Evolutionary conservation across 78 protist genomes (phyloP), one percentile per base, ranked within the genome.

Genomic region (Salpingoeca rosetta): DNA sequence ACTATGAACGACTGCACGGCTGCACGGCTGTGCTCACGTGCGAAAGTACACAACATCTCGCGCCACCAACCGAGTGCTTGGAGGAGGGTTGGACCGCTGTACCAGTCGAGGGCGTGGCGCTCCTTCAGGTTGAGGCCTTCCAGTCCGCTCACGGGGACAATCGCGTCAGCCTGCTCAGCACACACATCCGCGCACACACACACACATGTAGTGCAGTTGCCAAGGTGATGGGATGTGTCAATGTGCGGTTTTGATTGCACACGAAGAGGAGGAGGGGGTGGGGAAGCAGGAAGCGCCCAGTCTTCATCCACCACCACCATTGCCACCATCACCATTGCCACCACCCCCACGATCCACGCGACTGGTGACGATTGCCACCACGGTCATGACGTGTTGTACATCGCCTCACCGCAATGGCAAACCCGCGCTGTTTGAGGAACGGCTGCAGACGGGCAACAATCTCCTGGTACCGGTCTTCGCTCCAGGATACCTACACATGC

Each of bases 61-160:
- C 72, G 22, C 72, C 11, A 11, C 11, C 72, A 56, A 11, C 11
- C 72, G 22, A 11, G 22, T 22, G 22, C 72, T 25, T 22, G 22
- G 72, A 56, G 72, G 72, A 11, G 72, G n/a, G n/a, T n/a, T n/a
- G 22, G n/a, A 56, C 22, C 22, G 22, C 22, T 56, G 72, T 56
- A 56, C 72, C 76, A 7, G 2, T 74, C 2, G n/a, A 28, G 17
- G 77, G 88, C 39, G 73, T 41, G n/a, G n/a, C 80, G 81, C 35
- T 81, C 81, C 31, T 92, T 72, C 2, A 95, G 80, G 56, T 95
- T 95, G 45, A 85, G 92, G 28, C 97, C 97, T 0, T 38, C 43
- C 42, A 91, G 88, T 11, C 95, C 97, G 37, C 87, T 72, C 80
- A 87, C 65, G 38, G 97, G 96, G 27, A 95, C 76, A 73, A 88